These are phyloP conservation scores for Hanseniaspora mollemarum DNA, from an alignment of 805 yeast species.

Conservation along the genomic window DNA sequence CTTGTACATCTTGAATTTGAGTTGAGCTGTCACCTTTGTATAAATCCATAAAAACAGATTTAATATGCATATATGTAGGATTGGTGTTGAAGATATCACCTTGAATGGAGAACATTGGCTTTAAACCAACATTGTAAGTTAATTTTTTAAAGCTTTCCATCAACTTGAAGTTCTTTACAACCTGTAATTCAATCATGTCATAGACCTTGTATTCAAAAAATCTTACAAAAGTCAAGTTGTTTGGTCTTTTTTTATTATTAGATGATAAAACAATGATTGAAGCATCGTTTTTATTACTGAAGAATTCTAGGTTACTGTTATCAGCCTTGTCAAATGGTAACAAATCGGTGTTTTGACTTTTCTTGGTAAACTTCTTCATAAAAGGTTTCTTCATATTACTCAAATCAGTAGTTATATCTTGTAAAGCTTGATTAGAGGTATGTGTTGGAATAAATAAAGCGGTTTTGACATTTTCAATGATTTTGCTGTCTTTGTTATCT, in stretches of 20 bases:
- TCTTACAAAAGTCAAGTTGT: constrained; percentile 75
- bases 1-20: constrained; percentile 82
- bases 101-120: constrained; percentile 88
- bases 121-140: constrained; percentile 78
- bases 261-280: constrained; percentile 72
- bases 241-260: constrained; percentile 83
- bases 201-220: constrained; percentile 82
- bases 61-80: constrained; percentile 73
- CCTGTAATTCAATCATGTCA: constrained; percentile 85
- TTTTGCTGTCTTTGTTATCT: constrained; percentile 76
- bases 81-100: constrained; percentile 85
- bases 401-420: constrained; percentile 80
- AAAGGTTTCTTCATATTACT: constrained; percentile 85
- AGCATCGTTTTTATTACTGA: constrained; percentile 86
- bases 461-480: constrained; percentile 77
- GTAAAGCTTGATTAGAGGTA: constrained; percentile 64
- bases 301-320: constrained; percentile 62
- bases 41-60: constrained; percentile 81
- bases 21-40: constrained; percentile 68
- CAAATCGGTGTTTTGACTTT: constrained; percentile 50
- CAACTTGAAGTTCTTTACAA: constrained; percentile 57
- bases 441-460: constrained; percentile 89
- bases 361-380: constrained; percentile 73
- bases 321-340: constrained; percentile 83
- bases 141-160: constrained; percentile 66